Evolutionary conservation across 495 filamentous ascomycete species (phyloP), one percentile per base, ranked within the genome.

Genomic region (Astrocystis sublimbata): DNA sequence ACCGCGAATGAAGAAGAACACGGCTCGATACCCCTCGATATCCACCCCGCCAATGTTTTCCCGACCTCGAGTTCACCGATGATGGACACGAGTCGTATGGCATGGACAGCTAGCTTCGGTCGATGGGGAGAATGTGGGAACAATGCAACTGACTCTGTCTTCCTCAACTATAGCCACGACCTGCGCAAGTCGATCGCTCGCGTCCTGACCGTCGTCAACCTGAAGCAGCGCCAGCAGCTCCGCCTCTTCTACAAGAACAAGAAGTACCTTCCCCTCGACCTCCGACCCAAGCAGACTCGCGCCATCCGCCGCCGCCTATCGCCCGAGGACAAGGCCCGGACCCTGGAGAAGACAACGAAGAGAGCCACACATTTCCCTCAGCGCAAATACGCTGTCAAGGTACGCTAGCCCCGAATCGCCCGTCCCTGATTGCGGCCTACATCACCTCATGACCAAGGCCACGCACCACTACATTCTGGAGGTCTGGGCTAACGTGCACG

Each of bases 171-270:
- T 69, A 98, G 93, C 79, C 92, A 96, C 86, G 94, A 99, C 81
- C 85, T 99, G 79, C 93, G 94, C 84, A 99, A 99, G 88, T 93
- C 92, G 60, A 96, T 99, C 78, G 96, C 94, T 76, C 92, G 92
- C 69, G 90, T 97, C 80, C 87, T 98, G 68, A 99, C 94, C 76
- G 87, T 98, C 84, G 96, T 98, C 88, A 98, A 98, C 86, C 88
- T 90, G 79, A 98, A 93, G 86, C 96, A 98, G 85, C 88, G 94
- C 74, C 84, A 92, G 58, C 94, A 98, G 82, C 90, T 99, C 71
- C 93, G 94, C 74, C 82, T 99, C 67, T 98, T 97, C 89, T 99
- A 99, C 87, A 94, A 96, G 86, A 88, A 86, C 86, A 98, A 97
- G 90, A 98, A 97, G 84, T 97, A 96, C 86, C 81, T 92, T 41